Percentiles rank a stretch among this genome's conserved stretches.
phyloP scores from a whole-genome alignment of 2,329 filamentous ascomycete species.

The Westerdykella aurantiaca region DNA sequence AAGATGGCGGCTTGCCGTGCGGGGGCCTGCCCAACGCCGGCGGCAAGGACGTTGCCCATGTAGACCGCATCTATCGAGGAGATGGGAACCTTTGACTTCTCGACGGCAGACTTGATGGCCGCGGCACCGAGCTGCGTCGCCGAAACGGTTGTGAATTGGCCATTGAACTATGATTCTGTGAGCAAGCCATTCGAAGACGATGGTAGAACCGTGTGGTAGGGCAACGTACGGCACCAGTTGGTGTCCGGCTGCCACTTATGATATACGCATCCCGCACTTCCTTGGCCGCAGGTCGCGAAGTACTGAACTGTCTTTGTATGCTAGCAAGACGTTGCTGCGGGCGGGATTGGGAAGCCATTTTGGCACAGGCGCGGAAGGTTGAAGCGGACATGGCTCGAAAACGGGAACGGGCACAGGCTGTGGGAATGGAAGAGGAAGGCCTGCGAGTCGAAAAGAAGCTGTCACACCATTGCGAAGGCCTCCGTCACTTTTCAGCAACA shows the following conservation, averaged over 20 bases:
- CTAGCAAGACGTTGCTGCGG: conserved; percentile 34
- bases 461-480: conserved; percentile 27
- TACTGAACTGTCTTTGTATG: conserved; percentile 36
- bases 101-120: conserved; percentile 85
- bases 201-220: background rate
- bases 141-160: conserved; percentile 73
- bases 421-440: conserved; percentile 1
- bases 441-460: conserved; percentile 17
- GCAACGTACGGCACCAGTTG: conserved; percentile 69
- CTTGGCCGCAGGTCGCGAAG: conserved; percentile 37
- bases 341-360: conserved; percentile 26
- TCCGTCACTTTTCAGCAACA: conserved; percentile 13
- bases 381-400: conserved; percentile 24
- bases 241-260: conserved; percentile 80
- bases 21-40: conserved; percentile 77
- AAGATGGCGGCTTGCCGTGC: conserved; percentile 87
- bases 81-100: conserved; percentile 75
- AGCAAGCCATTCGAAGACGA: background rate
- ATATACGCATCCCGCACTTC: conserved; percentile 92
- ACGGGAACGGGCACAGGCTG: background rate
- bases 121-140: conserved; percentile 84
- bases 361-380: conserved; percentile 28
- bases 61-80: conserved; percentile 87
- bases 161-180: conserved; percentile 70
- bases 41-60: conserved; percentile 93